A percentile compares a stretch with the other conserved stretches of the same genome.
Evolutionary conservation across 257 asterid species (phyloP).

Genomic region (Lycium ferocissimum): DNA sequence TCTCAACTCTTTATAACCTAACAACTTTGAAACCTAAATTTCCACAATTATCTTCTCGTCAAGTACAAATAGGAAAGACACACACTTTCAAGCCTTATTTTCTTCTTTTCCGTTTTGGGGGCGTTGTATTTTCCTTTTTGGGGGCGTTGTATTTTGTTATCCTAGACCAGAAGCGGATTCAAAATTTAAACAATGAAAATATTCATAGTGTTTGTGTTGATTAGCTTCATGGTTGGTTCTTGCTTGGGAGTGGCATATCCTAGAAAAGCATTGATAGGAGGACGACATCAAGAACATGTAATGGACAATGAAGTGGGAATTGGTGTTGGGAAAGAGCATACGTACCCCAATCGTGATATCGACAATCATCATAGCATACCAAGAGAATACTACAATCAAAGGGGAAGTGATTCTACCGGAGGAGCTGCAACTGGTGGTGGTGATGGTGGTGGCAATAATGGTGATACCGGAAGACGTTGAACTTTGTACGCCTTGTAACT

Average conservation of each 20-base stretch:
- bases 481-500: neutral
- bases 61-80: neutral
- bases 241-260: neutral
- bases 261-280: neutral
- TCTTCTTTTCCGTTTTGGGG: neutral
- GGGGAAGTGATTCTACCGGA: slow-evolving; percentile 43
- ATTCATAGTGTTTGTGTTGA: neutral
- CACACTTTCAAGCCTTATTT: neutral
- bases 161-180: neutral
- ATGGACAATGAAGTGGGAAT: neutral
- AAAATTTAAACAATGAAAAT: neutral
- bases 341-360: slow-evolving; percentile 35
- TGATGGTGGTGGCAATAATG: slow-evolving; percentile 32
- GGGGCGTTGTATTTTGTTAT: neutral
- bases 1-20: neutral
- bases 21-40: neutral
- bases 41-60: neutral
- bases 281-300: neutral
- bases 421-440: neutral
- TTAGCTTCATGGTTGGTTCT: neutral
- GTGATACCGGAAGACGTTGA: slow-evolving; percentile 41
- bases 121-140: neutral
- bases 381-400: slow-evolving; percentile 53
- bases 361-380: slow-evolving; percentile 71
- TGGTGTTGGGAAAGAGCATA: slow-evolving; percentile 7